Evolutionary conservation across 441 rosid genomes (phyloP).

Genomic region (Euphorbia corollata): DNA sequence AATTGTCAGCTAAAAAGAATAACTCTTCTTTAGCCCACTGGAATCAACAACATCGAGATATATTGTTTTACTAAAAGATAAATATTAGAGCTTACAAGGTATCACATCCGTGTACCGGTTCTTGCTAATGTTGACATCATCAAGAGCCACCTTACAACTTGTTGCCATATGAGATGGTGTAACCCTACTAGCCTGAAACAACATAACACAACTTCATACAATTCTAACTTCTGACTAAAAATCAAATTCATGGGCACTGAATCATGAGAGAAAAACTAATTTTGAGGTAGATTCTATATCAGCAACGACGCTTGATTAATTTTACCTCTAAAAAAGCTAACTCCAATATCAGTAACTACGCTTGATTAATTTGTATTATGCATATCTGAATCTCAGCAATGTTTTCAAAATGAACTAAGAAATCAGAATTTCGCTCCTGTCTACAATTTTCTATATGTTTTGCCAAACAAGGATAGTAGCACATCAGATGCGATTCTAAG

Average conservation of each 20-base stretch:
- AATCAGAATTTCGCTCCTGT: no score
- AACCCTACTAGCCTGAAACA: slow-evolving; percentile 42
- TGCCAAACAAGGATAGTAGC: background rate
- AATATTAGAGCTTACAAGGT: slow-evolving; percentile 45
- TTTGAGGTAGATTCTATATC: no score
- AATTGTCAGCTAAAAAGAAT: no score
- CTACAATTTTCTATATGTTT: background rate
- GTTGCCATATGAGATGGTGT: slow-evolving; percentile 38
- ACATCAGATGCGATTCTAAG: background rate
- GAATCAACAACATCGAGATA: no score
- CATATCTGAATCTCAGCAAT: no score
- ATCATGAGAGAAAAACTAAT: background rate
- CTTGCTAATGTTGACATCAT: slow-evolving; percentile 47
- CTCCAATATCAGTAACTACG: no score
- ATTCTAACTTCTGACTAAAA: background rate
- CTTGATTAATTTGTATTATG: no score
- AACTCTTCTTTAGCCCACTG: no score
- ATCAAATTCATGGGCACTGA: background rate
- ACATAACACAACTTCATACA: background rate
- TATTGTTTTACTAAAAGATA: background rate
- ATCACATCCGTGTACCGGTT: slow-evolving; percentile 64
- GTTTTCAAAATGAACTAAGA: no score
- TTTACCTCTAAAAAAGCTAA: no score
- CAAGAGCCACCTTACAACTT: slow-evolving; percentile 52
- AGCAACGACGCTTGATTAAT: no score